phyloP scores from a whole-genome alignment of 2,329 filamentous ascomycete species.

The Fusarium staphyleae region DNA sequence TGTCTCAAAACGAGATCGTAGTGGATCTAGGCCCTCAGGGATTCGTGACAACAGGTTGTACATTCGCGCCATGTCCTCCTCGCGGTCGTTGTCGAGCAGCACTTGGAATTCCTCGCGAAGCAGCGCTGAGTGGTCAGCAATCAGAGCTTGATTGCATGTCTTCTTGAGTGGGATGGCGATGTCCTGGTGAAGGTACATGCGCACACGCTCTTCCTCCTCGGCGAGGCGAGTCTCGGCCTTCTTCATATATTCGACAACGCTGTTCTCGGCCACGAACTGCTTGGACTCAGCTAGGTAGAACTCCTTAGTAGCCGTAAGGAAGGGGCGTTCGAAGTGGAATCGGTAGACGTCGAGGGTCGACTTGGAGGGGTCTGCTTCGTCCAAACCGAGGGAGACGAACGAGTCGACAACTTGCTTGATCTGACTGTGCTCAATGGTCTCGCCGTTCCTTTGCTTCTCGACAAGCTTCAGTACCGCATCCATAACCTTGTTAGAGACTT shows the following conservation, averaged over 20 bases:
- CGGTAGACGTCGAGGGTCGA: slow-evolving; percentile 96
- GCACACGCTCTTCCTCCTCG: slow-evolving; percentile 93
- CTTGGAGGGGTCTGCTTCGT: slow-evolving; percentile 91
- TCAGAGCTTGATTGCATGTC: slow-evolving; percentile 86
- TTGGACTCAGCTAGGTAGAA: slow-evolving; percentile 95
- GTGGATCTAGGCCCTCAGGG: slow-evolving; percentile 86
- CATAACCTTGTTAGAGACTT: slow-evolving; percentile 90
- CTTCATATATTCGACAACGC: slow-evolving; percentile 99
- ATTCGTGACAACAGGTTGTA: slow-evolving; percentile 91
- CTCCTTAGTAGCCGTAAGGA: slow-evolving; percentile 79
- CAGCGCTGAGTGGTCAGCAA: slow-evolving; percentile 84
- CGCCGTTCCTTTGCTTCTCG: slow-evolving; percentile 95
- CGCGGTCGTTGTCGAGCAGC: slow-evolving; percentile 89
- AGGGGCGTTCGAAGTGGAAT: slow-evolving; percentile 90
- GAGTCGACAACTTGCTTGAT: slow-evolving; percentile 98
- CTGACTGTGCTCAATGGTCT: slow-evolving; percentile 96
- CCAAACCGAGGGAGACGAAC: slow-evolving; percentile 91
- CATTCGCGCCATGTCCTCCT: slow-evolving; percentile 96
- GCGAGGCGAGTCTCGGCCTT: slow-evolving; percentile 90
- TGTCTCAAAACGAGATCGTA: slow-evolving; percentile 85
- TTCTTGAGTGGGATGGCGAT: slow-evolving; percentile 86
- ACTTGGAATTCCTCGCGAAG: slow-evolving; percentile 95
- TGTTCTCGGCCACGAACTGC: slow-evolving; percentile 94
- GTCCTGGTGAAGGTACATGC: slow-evolving; percentile 89
- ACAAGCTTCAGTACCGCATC: slow-evolving; percentile 91